Conservation (phyloP, 192 early-diverging fungal genomes). For the Coemansia guatemalensis region DNA sequence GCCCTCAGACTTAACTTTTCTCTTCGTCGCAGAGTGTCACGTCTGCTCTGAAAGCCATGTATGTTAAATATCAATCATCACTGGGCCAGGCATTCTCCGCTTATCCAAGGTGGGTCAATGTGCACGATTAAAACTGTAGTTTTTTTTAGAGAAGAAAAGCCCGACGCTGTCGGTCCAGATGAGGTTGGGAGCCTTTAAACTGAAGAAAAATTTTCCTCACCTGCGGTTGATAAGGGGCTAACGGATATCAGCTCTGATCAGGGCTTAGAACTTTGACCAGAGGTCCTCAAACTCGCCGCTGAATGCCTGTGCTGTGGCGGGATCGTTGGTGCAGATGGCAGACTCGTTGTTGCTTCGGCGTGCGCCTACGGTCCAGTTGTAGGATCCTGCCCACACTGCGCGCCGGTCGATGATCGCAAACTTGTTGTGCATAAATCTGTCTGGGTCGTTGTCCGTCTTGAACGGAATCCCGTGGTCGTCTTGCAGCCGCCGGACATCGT, state of each 20-base stretch:
- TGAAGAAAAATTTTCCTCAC: slow-evolving; percentile 7
- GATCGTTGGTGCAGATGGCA: slow-evolving; percentile 64
- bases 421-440: slow-evolving; percentile 69
- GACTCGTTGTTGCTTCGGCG: slow-evolving; percentile 71
- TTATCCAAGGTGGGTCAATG: slow-evolving; percentile 3
- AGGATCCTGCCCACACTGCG: slow-evolving; percentile 62
- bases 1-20: slow-evolving; percentile 32
- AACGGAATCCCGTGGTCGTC: slow-evolving; percentile 53
- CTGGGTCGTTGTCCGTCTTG: slow-evolving; percentile 52
- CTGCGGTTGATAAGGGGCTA: background rate
- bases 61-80: slow-evolving; percentile 41
- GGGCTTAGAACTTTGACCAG: slow-evolving; percentile 57
- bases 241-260: background rate
- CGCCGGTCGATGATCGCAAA: slow-evolving; percentile 64
- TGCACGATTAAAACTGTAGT: slow-evolving; percentile 16
- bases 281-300: slow-evolving; percentile 62
- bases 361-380: slow-evolving; percentile 55
- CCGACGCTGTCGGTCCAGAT: background rate
- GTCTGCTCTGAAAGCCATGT: slow-evolving; percentile 47
- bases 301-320: slow-evolving; percentile 57
- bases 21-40: slow-evolving; percentile 41
- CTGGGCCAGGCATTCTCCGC: slow-evolving; percentile 9
- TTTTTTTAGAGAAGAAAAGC: background rate
- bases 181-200: background rate
- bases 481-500: slow-evolving; percentile 55